Conservation (phyloP, 495 filamentous ascomycete genomes). For the Bacidia gigantensis region DNA sequence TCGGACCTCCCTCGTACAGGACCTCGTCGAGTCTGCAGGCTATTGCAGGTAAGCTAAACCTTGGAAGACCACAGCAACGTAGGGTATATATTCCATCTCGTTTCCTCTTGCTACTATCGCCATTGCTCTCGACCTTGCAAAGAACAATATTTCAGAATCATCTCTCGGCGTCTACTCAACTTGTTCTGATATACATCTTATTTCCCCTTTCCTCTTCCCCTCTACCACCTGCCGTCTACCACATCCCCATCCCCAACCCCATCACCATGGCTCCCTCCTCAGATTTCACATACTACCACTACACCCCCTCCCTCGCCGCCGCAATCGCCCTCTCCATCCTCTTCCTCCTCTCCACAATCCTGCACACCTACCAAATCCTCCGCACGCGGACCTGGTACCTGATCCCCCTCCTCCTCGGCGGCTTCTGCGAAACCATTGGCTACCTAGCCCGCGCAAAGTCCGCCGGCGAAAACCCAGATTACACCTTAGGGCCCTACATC, state of each 20-base stretch:
- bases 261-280: neutral
- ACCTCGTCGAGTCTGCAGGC: no score
- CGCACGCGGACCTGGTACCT: slow-evolving; percentile 45
- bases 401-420: slow-evolving; percentile 43
- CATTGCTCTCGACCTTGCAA: no score
- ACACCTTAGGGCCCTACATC: slow-evolving; percentile 16
- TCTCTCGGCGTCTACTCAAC: no score
- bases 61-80: no score
- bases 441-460: slow-evolving; percentile 30
- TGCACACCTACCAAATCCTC: slow-evolving; percentile 37
- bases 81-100: neutral
- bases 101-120: neutral
- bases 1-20: no score
- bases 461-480: slow-evolving; percentile 16
- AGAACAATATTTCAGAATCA: no score
- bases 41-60: no score
- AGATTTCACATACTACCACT: slow-evolving; percentile 17
- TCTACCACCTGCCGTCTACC: neutral
- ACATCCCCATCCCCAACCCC: neutral
- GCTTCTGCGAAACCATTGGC: slow-evolving; percentile 31
- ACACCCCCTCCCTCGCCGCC: slow-evolving; percentile 35
- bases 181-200: neutral
- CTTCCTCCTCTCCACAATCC: slow-evolving; percentile 33
- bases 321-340: slow-evolving; percentile 33
- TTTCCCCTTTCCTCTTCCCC: neutral